Evolutionary conservation across 495 filamentous ascomycete species (phyloP).

Genomic region (Aspergillus wentii): DNA sequence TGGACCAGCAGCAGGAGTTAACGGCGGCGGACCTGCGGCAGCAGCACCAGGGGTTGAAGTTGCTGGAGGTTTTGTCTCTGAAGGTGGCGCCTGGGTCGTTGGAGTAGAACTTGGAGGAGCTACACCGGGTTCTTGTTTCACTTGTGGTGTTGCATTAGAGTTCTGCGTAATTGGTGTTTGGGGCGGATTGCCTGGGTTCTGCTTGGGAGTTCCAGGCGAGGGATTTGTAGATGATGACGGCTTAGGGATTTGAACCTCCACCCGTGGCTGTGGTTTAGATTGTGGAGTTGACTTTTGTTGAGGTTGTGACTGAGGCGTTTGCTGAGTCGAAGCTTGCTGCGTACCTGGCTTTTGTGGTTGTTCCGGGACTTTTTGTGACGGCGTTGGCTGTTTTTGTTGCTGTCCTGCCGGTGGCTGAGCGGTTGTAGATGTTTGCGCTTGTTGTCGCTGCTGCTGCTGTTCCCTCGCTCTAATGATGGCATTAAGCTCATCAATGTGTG

Average conservation of each 20-base stretch:
- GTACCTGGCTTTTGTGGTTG: slow-evolving; percentile 9
- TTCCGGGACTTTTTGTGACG: slow-evolving; percentile 6
- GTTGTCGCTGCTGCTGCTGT: slow-evolving; percentile 30
- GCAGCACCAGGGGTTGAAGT: slow-evolving; percentile 15
- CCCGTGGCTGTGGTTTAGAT: slow-evolving; percentile 21
- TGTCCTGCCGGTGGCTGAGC: slow-evolving; percentile 6
- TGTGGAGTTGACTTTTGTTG: slow-evolving; percentile 18
- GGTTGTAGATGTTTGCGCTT: slow-evolving; percentile 21
- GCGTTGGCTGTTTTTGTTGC: slow-evolving; percentile 3
- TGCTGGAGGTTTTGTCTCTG: slow-evolving; percentile 14
- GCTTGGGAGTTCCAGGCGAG: slow-evolving; percentile 14
- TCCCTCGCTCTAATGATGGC: slow-evolving; percentile 48
- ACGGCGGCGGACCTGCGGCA: slow-evolving; percentile 22
- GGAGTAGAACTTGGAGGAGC: too few species aligned
- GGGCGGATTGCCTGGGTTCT: slow-evolving; percentile 15
- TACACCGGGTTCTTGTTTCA: slow-evolving; percentile 32
- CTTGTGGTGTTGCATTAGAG: slow-evolving; percentile 10
- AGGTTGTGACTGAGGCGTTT: slow-evolving; percentile 12
- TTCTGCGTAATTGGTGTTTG: slow-evolving; percentile 16
- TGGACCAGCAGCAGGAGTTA: slow-evolving; percentile 9
- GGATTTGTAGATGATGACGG: slow-evolving; percentile 26
- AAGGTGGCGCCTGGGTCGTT: slow-evolving; percentile 12
- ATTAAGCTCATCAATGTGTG: slow-evolving; percentile 87
- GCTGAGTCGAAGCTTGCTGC: slow-evolving; percentile 10
- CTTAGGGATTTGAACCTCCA: slow-evolving; percentile 22